Base-by-base conservation (phyloP, 2,329 filamentous ascomycete species). In the Cercospora nicotianae region DNA sequence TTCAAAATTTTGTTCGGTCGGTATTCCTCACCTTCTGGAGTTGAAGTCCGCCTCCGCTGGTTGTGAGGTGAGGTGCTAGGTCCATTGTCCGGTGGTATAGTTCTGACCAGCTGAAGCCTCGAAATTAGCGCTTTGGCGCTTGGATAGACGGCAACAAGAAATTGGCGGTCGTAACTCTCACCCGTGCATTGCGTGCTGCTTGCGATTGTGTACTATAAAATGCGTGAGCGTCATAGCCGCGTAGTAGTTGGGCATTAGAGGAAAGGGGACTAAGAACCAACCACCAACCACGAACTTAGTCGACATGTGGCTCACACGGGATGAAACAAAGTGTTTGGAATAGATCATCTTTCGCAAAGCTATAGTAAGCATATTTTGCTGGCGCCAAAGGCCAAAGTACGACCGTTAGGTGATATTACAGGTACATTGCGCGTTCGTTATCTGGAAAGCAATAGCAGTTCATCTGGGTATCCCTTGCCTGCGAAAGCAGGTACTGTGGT, bases 401-500 rank as follows among this genome's bases (percentile, higher is more conserved):
- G 36, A 39, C 36, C 36, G 36, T 39, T 39, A n/a, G 36, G 36
- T 39, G 36, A 18, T 28, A 58, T 30, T 30, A 30, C 53, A 58
- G 16, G 53, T 31, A 58, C 51, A 26, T 28, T 57, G 23, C 51
- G 2, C 39, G 26, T 23, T 31, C 53, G 23, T 58, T 16, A 58
- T 58, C 23, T 58, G 26, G 6, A 31, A 58, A 30, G 26, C 53
- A 58, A 31, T 58, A 39, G 16, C 36, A 39, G 2, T 39, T n/a
- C 53, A 58, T 31, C 53, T 58, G 53, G 48, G 26, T 58, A 58
- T 58, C 53, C 53, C 53, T 28, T 30, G 53, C 53, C 53, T 58
- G 42, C 26, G 45, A 58, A 48, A 60, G 55, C 57, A 36, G 30
- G 42, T 61, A 30, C 58, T 58, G 57, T 61, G 58, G n/a, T 58